Base-by-base conservation (phyloP, 371 early-diverging fungal species). In the Phascolomyces articulosus region DNA sequence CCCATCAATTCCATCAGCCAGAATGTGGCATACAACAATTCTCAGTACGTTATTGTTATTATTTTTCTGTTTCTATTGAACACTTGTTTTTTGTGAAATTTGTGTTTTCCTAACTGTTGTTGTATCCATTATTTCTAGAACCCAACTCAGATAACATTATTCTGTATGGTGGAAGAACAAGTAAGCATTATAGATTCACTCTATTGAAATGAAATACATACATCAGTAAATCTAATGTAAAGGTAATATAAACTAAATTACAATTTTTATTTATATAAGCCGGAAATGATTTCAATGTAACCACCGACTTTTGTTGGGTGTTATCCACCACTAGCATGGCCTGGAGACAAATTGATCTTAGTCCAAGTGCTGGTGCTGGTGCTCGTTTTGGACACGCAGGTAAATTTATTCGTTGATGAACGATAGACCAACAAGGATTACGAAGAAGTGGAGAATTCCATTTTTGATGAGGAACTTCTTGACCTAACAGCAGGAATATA, bases 321-420 rank as follows among this genome's bases (percentile, higher is more conserved):
- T 51, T 48, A 13, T 53, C 63, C 28, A 53, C 56, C 15, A 21
- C 16, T 7, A 49, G 21, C 9, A 27, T 56, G 16, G n/a, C 34
- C 21, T 68, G 63, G 60, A 60, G 58, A 20, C 56, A 55, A 20
- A 31, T 68, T 0, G 23, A 62, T 31, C 48, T 68, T 1, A 40
- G 58, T 26, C 4, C 48, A 40, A 26, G 40, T 47, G 51, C 51
- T 51, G 68, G 68, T 24, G 68, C 68, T 34, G 69, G 69, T 4
- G 65, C 69, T 16, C 61, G 69, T 4, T 69, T 51, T 28, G 69
- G 69, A 13, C 69, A 69, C 48, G 62, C 69, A 54, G 65, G 69
- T 69, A 62, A 13, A 44, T 27, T 47, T 6, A n/a, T n/a, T 6
- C 13, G 11, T 47, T 47, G 13, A 47, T 47, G 13, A 18, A 18